phyloP scores from a whole-genome alignment of 1,139 yeast species.

The Debaryomyces subglobosus region DNA sequence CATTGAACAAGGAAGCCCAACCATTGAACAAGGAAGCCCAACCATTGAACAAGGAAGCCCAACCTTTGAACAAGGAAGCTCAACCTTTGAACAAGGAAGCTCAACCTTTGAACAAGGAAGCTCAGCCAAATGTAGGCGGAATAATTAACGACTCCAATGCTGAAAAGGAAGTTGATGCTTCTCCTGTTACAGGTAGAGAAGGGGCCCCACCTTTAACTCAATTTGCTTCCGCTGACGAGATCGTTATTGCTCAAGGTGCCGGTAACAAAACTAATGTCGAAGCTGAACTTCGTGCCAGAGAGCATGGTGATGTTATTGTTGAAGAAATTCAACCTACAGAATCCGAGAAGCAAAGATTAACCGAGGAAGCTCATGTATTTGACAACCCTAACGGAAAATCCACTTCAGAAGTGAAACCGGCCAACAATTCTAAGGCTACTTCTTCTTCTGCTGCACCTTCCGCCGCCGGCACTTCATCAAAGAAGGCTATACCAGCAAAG shows the following conservation, averaged over 20 bases:
- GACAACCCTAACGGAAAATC: constrained; percentile 12
- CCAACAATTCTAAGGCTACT: constrained; percentile 11
- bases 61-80: not conserved
- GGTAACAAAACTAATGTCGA: constrained; percentile 30
- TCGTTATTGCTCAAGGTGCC: constrained; percentile 44
- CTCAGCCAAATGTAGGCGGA: not conserved
- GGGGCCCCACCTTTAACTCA: constrained; percentile 10
- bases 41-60: not conserved
- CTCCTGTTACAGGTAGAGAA: constrained; percentile 12
- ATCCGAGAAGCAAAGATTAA: constrained; percentile 38
- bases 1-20: not conserved
- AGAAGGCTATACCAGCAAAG: constrained; percentile 7
- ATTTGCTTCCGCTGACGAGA: constrained; percentile 35
- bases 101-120: not conserved
- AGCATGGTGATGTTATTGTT: constrained; percentile 41
- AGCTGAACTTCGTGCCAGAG: constrained; percentile 41
- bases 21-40: not conserved
- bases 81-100: not conserved
- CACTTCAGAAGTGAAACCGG: constrained; percentile 9
- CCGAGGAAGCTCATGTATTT: constrained; percentile 34
- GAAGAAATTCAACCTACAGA: constrained; percentile 50
- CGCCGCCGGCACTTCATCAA: constrained; percentile 9
- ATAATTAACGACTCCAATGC: not conserved
- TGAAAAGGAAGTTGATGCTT: constrained; percentile 30
- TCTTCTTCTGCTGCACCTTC: constrained; percentile 10